Percentiles rank a stretch among this genome's conserved stretches.
Conservation (phyloP, 179 eudicot genomes). For the Silene noctiflora region DNA sequence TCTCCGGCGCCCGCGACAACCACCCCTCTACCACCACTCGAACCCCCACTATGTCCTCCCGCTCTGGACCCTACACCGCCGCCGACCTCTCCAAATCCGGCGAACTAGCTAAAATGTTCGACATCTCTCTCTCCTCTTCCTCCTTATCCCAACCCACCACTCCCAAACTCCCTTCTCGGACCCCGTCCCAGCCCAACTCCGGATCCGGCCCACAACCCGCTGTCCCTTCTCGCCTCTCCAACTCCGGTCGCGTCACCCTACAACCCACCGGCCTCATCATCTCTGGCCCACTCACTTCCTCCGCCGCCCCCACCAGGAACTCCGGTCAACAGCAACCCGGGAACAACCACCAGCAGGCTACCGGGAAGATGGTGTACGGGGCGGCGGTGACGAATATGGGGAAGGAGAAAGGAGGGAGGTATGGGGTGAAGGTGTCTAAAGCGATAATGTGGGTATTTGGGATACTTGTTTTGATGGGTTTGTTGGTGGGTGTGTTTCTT, state of each 20-base stretch:
- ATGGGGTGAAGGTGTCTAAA: constrained; percentile 50
- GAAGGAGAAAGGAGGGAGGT: constrained; percentile 36
- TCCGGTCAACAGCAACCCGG: constrained; percentile 14
- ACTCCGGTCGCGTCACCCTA: constrained; percentile 23
- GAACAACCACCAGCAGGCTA: no score
- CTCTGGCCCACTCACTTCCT: constrained; percentile 60
- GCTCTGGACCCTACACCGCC: constrained; percentile 68
- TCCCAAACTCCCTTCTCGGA: constrained; percentile 20
- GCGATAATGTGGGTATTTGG: constrained; percentile 63
- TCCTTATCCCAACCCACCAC: constrained; percentile 5
- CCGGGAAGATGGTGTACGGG: constrained; percentile 56
- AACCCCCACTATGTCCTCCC: not conserved
- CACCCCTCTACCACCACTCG: not conserved
- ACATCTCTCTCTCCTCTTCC: constrained; percentile 30
- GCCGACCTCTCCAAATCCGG: constrained; percentile 79
- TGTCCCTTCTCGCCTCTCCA: not conserved
- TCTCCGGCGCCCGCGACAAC: not conserved
- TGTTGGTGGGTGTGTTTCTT: constrained; percentile 67
- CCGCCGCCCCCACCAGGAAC: constrained; percentile 17
- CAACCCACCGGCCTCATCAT: constrained; percentile 81
- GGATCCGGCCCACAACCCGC: constrained; percentile 8
- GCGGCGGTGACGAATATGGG: constrained; percentile 63
- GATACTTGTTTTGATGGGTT: constrained; percentile 63
- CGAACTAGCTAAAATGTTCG: constrained; percentile 80
- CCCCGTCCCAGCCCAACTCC: constrained; percentile 13